Evolutionary conservation across 306 rosid genomes (phyloP), one percentile per base, ranked within the genome.

Genomic region (Gillenia trifoliata): DNA sequence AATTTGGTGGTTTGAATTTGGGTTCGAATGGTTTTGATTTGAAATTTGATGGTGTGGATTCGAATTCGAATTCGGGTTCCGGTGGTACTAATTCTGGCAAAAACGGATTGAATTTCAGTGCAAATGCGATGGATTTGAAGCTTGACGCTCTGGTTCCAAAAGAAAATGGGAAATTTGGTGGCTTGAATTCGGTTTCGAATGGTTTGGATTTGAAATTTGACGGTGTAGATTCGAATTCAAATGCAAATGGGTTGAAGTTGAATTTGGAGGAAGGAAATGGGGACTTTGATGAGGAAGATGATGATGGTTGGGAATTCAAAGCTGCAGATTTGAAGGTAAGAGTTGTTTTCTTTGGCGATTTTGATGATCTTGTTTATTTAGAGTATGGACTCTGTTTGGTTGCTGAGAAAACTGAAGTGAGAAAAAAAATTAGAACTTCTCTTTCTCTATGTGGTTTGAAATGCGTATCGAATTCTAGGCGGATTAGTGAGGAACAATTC

Each of bases 291-390:
- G 89, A 78, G 11, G 93, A 73, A 1, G 77, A 74, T 16, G 81
- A 88, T 12, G 97, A 81, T 81, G 97, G 98, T 36, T 94, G 98
- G 98, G 98, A 94, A 79, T 94, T 94, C 83, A 92, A 90, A 83
- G 83, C 84, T 59, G 98, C 98, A 4, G 89, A 87, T 76, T 68
- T 40, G 29, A 56, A 83, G 90, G 88, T 86, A 76, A 76, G 66
- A 38, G 8, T 47, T 9, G 33, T 11, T 47, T 69, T 57, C 29
- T 40, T 33, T 36, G 29, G 66, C 57, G 5, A 68, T 68, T 75
- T 66, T 38, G 30, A 61, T 70, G 56, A 30, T 33, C 25, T 65
- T 52, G 71, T 16, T 25, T 59, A 36, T 0, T 5, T 41, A 17
- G 23, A 54, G 38, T 60, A 60, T 8, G 6, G 23, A 15, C 33